phyloP scores from a whole-genome alignment of 2,329 filamentous ascomycete species.

The Neurospora sp. region DNA sequence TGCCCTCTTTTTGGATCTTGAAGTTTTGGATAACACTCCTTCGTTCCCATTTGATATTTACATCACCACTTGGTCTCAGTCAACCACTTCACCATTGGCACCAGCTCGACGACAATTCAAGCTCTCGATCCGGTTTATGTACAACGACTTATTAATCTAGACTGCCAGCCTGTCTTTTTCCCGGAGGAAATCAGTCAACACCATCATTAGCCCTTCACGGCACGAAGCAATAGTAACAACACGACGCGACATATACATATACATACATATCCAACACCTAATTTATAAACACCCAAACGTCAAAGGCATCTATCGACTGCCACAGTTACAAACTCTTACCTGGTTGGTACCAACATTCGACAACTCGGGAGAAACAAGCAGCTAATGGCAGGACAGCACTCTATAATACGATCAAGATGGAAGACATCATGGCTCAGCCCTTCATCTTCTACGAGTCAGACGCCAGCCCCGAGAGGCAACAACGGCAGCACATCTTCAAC shows the following conservation, averaged over 20 bases:
- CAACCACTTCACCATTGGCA: slow-evolving; percentile 9
- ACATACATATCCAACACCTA: slow-evolving; percentile 20
- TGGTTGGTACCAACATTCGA: slow-evolving; percentile 21
- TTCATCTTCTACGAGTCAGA: slow-evolving; percentile 87
- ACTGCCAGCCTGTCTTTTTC: slow-evolving; percentile 37
- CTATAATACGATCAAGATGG: slow-evolving; percentile 43
- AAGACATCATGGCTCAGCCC: slow-evolving; percentile 59
- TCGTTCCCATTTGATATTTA: slow-evolving; percentile 31
- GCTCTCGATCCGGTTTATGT: slow-evolving; percentile 23
- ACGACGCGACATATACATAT: slow-evolving; percentile 16
- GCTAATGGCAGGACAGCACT: slow-evolving; percentile 1
- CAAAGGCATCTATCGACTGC: slow-evolving; percentile 4
- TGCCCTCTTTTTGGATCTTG: slow-evolving; percentile 36
- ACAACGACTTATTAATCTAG: slow-evolving; percentile 23
- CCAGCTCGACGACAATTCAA: slow-evolving; percentile 12
- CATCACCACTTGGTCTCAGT: slow-evolving; percentile 19
- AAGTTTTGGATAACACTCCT: slow-evolving; percentile 32
- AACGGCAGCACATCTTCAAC: slow-evolving; percentile 63
- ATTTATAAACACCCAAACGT: slow-evolving; percentile 20
- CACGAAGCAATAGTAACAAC: slow-evolving; percentile 11
- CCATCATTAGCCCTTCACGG: slow-evolving; percentile 29
- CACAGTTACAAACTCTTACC: slow-evolving; percentile 11
- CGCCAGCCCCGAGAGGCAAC: slow-evolving; percentile 61
- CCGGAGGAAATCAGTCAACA: slow-evolving; percentile 22
- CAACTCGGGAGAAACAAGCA: slow-evolving; percentile 16